Evolutionary conservation across 2,329 filamentous ascomycete species (phyloP).

Genomic region (Aspergillus aculeatus): DNA sequence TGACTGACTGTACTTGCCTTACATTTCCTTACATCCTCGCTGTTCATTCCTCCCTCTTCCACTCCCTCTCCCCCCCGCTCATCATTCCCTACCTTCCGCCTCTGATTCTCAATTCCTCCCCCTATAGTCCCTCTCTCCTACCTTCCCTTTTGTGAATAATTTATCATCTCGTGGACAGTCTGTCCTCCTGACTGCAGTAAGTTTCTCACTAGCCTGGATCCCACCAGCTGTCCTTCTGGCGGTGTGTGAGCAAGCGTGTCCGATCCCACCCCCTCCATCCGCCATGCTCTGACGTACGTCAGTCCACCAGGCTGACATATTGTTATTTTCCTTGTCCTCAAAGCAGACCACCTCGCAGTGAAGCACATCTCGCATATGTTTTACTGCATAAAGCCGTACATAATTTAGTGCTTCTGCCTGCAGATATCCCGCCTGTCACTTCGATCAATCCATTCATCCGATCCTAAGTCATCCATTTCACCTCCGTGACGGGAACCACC

Average conservation of each 20-base stretch:
- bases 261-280: conserved; percentile 21
- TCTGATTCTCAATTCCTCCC: conserved; percentile 1
- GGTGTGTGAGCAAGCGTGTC: neutral
- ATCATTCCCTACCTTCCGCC: neutral
- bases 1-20: neutral
- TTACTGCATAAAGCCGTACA: conserved; percentile 22
- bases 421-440: conserved; percentile 20
- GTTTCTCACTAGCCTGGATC: conserved; percentile 9
- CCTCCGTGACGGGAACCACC: conserved; percentile 24
- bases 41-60: conserved; percentile 21
- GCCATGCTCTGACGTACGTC: conserved; percentile 27
- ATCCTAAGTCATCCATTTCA: conserved; percentile 5
- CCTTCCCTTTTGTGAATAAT: neutral
- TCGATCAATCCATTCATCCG: conserved; percentile 6
- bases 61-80: conserved; percentile 7
- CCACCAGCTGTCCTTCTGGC: conserved; percentile 13
- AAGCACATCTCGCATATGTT: conserved; percentile 16
- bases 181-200: conserved; percentile 13
- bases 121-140: conserved; percentile 3
- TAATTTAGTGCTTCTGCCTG: conserved; percentile 20
- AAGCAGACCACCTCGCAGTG: conserved; percentile 7
- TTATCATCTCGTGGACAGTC: neutral
- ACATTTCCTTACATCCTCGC: neutral
- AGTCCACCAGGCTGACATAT: conserved; percentile 32
- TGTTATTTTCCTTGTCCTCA: conserved; percentile 19